phyloP scores from a whole-genome alignment of 2,329 filamentous ascomycete genomes.

The Blumeriella jaapii region DNA sequence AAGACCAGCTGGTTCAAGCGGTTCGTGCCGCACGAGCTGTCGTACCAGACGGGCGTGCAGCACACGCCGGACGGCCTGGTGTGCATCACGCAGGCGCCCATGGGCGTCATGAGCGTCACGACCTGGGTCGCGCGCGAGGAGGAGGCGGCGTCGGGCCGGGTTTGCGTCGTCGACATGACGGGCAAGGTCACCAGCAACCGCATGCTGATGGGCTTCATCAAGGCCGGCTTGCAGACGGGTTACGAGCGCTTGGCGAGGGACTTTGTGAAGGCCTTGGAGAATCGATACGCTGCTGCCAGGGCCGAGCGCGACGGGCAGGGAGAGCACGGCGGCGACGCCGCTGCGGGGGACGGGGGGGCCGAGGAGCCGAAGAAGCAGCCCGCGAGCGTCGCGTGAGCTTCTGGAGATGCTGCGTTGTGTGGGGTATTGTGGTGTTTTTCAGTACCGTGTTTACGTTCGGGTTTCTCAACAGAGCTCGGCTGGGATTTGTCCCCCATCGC shows the following conservation, averaged over 20 bases:
- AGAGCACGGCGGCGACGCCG: background rate
- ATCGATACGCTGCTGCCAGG: conserved; percentile 2
- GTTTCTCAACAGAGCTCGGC: too few relatives aligned
- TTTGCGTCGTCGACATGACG: conserved; percentile 70
- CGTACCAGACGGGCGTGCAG: conserved; percentile 19
- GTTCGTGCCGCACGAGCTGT: conserved; percentile 20
- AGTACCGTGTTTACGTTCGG: too few relatives aligned
- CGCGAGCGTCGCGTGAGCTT: too few relatives aligned
- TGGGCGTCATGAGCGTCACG: conserved; percentile 39
- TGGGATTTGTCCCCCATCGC: too few relatives aligned
- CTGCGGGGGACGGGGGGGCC: background rate
- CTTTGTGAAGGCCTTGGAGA: conserved; percentile 39
- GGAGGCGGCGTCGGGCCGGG: conserved; percentile 51
- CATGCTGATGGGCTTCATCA: conserved; percentile 63
- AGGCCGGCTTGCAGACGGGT: conserved; percentile 65
- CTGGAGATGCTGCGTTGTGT: too few relatives aligned
- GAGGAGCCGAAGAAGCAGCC: background rate
- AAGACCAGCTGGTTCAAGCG: conserved; percentile 51
- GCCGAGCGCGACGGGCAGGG: background rate
- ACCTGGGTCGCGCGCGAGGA: conserved; percentile 61
- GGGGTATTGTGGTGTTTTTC: too few relatives aligned
- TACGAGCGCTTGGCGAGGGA: conserved; percentile 57
- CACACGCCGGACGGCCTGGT: conserved; percentile 16
- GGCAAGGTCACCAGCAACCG: conserved; percentile 70
- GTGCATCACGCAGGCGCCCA: conserved; percentile 23